A percentile compares a stretch with the other conserved stretches of the same genome.
Conservation (phyloP, 345 rosid genomes). For the Ailanthus altissimus region DNA sequence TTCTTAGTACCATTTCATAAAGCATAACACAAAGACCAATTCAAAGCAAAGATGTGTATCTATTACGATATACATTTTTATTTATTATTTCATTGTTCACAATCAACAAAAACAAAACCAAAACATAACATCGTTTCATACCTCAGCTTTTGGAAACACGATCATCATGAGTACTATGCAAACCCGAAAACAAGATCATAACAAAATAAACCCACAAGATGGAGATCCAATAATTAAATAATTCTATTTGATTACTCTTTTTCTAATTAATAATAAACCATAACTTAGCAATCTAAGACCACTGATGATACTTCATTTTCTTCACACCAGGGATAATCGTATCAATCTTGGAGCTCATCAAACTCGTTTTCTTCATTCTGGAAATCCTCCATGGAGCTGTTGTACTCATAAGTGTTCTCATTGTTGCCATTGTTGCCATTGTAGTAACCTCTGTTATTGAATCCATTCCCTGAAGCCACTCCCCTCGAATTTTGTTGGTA, state of each 20-base stretch:
- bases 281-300: conserved; percentile 12
- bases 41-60: neutral
- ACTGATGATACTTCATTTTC: neutral
- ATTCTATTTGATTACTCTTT: conserved; percentile 3
- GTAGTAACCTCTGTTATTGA: conserved; percentile 5
- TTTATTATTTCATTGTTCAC: neutral
- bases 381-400: conserved; percentile 19
- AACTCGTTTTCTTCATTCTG: conserved; percentile 24
- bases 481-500: conserved; percentile 21
- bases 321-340: conserved; percentile 12
- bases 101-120: conserved; percentile 2
- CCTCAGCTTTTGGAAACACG: conserved; percentile 9
- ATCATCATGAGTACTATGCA: conserved; percentile 9
- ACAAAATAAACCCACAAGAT: neutral
- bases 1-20: neutral
- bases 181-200: conserved; percentile 6
- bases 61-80: conserved; percentile 7
- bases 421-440: neutral
- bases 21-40: neutral
- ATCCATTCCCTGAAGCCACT: conserved; percentile 4
- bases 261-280: neutral
- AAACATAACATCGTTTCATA: conserved; percentile 7
- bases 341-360: conserved; percentile 18
- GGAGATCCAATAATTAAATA: conserved; percentile 14
- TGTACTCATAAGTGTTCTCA: neutral